Percentiles rank a stretch among this genome's conserved stretches.
These are phyloP conservation scores for Hymenoscyphus fructigenus DNA, from an alignment of 2,329 filamentous ascomycete genomes.

Conservation along the genomic window DNA sequence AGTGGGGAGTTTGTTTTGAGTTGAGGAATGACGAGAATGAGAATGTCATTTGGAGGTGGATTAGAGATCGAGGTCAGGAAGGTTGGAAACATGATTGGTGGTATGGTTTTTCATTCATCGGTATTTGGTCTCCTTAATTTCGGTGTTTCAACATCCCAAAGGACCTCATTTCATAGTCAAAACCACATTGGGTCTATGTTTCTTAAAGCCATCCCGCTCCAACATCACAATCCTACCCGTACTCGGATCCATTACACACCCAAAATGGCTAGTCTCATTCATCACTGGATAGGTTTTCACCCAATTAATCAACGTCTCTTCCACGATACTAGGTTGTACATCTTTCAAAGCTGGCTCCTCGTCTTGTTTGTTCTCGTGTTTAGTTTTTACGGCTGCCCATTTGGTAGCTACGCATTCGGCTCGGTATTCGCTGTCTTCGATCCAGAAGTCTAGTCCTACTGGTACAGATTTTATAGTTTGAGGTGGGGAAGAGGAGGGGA, in stretches of 20 bases:
- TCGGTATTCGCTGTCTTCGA: constrained; percentile 38
- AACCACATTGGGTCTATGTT: not conserved
- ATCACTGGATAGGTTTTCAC: constrained; percentile 51
- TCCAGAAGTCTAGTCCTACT: constrained; percentile 1
- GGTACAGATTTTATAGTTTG: not conserved
- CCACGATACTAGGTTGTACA: constrained; percentile 32
- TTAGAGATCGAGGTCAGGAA: too few species aligned
- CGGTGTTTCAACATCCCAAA: not conserved
- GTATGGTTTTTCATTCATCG: too few species aligned
- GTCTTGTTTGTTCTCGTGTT: constrained; percentile 16
- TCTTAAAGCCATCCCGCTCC: constrained; percentile 19
- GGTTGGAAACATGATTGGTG: too few species aligned
- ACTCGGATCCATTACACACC: constrained; percentile 55
- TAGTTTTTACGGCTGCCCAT: constrained; percentile 38
- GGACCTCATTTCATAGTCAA: not conserved
- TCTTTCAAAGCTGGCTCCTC: constrained; percentile 4
- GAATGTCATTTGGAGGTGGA: too few species aligned
- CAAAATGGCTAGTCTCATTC: constrained; percentile 59
- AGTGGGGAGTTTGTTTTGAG: constrained; percentile 52
- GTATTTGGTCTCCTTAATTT: not conserved
- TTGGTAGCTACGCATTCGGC: constrained; percentile 39
- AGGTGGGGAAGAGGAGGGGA: not conserved
- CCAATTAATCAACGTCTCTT: constrained; percentile 45
- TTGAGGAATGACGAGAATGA: not conserved
- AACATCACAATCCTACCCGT: constrained; percentile 49